These are phyloP conservation scores for Pezicula neosporulosa DNA, from an alignment of 2,329 filamentous ascomycete species.

Conservation along the genomic window DNA sequence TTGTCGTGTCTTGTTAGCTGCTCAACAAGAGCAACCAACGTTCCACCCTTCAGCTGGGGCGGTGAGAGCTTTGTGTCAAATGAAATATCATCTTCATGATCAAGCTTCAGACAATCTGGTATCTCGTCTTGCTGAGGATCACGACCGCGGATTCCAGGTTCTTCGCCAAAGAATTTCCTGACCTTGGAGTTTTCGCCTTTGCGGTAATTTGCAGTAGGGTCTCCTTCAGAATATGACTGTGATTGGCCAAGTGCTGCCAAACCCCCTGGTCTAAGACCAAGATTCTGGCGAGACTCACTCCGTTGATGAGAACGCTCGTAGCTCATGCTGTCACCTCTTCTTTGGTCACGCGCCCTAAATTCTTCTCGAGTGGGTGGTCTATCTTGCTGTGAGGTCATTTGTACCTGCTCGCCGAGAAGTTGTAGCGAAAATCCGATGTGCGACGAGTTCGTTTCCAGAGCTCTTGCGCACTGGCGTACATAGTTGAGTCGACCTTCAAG, in stretches of 20 bases:
- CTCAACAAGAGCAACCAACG: conserved; percentile 83
- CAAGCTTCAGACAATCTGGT: conserved; percentile 80
- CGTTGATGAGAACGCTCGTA: conserved; percentile 53
- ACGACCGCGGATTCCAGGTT: conserved; percentile 39
- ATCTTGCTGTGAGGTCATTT: conserved; percentile 46
- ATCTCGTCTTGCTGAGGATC: conserved; percentile 63
- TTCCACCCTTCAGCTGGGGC: conserved; percentile 81
- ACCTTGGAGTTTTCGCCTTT: conserved; percentile 63
- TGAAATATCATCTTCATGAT: conserved; percentile 83
- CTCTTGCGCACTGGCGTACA: conserved; percentile 72
- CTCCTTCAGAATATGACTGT: conserved; percentile 59
- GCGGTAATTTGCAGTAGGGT: conserved; percentile 45
- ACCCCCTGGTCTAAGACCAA: conserved; percentile 18
- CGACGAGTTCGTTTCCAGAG: conserved; percentile 81
- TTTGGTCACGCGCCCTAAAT: conserved; percentile 47
- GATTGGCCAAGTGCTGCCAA: conserved; percentile 32
- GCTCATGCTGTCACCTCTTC: conserved; percentile 55
- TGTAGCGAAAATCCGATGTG: conserved; percentile 88
- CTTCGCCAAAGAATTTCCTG: conserved; percentile 64
- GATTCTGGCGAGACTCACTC: conserved; percentile 45
- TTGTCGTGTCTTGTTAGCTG: conserved; percentile 95
- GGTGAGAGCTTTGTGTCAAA: conserved; percentile 81
- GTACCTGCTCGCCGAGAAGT: conserved; percentile 79
- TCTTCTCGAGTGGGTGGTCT: conserved; percentile 28
- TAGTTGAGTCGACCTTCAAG: conserved; percentile 82